Evolutionary conservation across 1,284 basidiomycete genomes (phyloP).

Genomic region (Naganishia cerealis): DNA sequence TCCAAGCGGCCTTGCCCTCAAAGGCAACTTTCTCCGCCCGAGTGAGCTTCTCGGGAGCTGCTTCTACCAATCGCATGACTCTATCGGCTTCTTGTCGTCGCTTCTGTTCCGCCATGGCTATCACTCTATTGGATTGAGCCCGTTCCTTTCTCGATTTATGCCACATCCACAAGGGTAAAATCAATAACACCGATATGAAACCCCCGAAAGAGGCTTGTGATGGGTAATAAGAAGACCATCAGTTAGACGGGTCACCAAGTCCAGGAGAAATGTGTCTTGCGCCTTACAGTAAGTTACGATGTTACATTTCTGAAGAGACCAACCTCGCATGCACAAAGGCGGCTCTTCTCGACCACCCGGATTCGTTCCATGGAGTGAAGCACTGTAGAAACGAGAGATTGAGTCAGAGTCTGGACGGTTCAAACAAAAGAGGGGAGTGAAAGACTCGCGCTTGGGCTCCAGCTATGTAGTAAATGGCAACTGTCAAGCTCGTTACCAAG

Average conservation of each 20-base stretch:
- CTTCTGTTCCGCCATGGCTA: not conserved
- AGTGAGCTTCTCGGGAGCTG: constrained; percentile 21
- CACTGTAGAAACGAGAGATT: not conserved
- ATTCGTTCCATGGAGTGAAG: not conserved
- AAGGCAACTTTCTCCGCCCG: constrained; percentile 22
- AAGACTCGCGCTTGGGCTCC: not conserved
- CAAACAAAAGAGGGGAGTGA: not conserved
- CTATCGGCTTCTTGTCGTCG: constrained; percentile 4
- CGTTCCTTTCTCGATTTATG: not conserved
- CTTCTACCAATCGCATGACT: not conserved
- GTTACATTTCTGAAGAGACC: constrained; percentile 2
- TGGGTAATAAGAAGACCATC: not conserved
- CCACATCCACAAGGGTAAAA: constrained; percentile 8
- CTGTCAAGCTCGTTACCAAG: not conserved
- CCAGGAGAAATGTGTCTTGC: not conserved
- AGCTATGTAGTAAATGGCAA: not conserved
- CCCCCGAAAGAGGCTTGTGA: not conserved
- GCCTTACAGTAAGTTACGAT: constrained; percentile 11
- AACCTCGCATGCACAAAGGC: constrained; percentile 5
- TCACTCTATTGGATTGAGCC: not conserved
- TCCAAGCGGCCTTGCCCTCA: constrained; percentile 28
- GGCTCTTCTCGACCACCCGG: not conserved
- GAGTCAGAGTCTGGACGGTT: not conserved
- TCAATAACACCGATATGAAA: not conserved
- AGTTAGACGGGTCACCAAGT: constrained; percentile 1